Base-by-base conservation (phyloP, 139 green algal species). In the Nannochloris sp. region DNA sequence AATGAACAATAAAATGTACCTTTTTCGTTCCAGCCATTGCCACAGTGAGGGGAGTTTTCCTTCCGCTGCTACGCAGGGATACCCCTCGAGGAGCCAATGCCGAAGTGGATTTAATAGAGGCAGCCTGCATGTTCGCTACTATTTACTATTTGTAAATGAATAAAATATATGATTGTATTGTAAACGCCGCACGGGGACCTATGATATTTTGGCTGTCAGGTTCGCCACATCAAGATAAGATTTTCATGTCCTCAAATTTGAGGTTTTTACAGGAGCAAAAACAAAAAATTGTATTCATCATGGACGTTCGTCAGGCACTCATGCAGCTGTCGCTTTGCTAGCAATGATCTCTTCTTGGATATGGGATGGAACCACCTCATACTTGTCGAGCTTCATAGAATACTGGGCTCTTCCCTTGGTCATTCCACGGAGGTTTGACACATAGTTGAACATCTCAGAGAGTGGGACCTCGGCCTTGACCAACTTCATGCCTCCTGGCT, bases 401-500 rank as follows among this genome's bases (percentile, higher is more conserved):
- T 98, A 98, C 71, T 94, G 84, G 9, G 90, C 93, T 46, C 93
- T 86, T 17, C 93, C 93, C 88, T 99, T 98, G 74, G 88, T 95
- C 87, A 94, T 91, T 55, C 80, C 79, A 37, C 93, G 87, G 67
- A 99, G 85, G 45, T 81, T 92, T 56, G 73, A 90, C 17, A 99
- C 91, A 68, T 97, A 98, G 63, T 91, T 80, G 80, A 98, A 98
- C 93, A 98, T 98, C 84, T 97, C 93, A 9, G 81, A 74, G 23
- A 98, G 84, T 3, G 92, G 92, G 48, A 97, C 92, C 30, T 50
- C 80, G 3, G 90, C 87, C 68, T 85, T 79, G 64, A 95, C 59
- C 30, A 92, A 68, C 88, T 98, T 98, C 73, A 96, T 86, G 78
- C 84, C 84, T 59, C 87, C 93, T 6, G 90, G 89, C 78, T 91